A percentile compares a stretch with the other conserved stretches of the same genome.
phyloP scores from a whole-genome alignment of 2,329 filamentous ascomycete genomes.

The Fusarium keratoplasticum region DNA sequence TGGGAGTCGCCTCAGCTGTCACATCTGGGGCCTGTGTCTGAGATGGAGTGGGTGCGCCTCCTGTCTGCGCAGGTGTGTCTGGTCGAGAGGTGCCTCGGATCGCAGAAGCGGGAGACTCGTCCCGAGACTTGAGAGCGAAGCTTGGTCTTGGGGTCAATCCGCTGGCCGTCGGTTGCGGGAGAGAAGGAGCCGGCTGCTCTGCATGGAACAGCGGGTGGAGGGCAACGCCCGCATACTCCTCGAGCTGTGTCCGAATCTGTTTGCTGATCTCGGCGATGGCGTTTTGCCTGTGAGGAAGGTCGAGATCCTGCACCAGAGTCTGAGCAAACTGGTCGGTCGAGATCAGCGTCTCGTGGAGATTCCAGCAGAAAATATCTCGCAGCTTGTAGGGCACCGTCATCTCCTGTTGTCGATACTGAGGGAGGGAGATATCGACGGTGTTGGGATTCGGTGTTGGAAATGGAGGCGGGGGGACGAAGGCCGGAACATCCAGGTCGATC shows the following conservation, averaged over 20 bases:
- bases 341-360: constrained; percentile 91
- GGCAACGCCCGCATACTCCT: constrained; percentile 95
- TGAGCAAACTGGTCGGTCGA: constrained; percentile 98
- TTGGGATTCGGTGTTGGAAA: constrained; percentile 72
- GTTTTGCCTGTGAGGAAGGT: constrained; percentile 79
- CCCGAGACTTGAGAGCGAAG: constrained; percentile 49
- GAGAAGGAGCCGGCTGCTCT: constrained; percentile 49
- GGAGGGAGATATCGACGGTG: constrained; percentile 76
- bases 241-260: constrained; percentile 93
- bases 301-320: constrained; percentile 89
- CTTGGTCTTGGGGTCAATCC: constrained; percentile 46
- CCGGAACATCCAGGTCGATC: constrained; percentile 91
- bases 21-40: constrained; percentile 62
- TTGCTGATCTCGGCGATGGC: constrained; percentile 87
- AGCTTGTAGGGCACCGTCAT: constrained; percentile 86
- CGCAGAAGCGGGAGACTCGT: constrained; percentile 54
- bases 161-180: constrained; percentile 33
- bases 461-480: constrained; percentile 76
- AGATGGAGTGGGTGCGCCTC: constrained; percentile 62
- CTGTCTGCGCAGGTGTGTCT: constrained; percentile 68
- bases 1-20: constrained; percentile 75
- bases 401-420: constrained; percentile 84
- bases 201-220: constrained; percentile 91
- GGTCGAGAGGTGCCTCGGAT: constrained; percentile 58
- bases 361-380: constrained; percentile 98